Percentiles rank a stretch among this genome's conserved stretches.
Conservation (phyloP, 2,329 filamentous ascomycete species). For the Penicillium glabrum region DNA sequence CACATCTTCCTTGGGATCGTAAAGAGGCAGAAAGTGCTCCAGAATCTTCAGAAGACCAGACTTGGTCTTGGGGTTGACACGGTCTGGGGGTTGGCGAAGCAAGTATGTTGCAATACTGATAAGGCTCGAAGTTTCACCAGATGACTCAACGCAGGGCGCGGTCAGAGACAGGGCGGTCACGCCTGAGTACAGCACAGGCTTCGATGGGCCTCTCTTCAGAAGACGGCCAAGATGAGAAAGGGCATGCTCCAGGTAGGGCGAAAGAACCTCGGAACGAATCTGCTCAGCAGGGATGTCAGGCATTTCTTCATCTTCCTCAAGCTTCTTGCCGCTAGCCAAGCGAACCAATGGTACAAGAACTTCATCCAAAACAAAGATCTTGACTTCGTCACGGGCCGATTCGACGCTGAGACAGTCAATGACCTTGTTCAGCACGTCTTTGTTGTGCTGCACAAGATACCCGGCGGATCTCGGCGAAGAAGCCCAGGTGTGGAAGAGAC, state of each 20-base stretch:
- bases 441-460: constrained; percentile 66
- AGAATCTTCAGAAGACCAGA: constrained; percentile 76
- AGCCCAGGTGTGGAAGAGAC: constrained; percentile 80
- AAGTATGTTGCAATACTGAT: constrained; percentile 79
- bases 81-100: constrained; percentile 78
- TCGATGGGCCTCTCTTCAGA: constrained; percentile 62
- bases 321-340: constrained; percentile 56
- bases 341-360: constrained; percentile 71
- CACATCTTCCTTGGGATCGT: constrained; percentile 56
- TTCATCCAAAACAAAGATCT: constrained; percentile 71
- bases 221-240: constrained; percentile 55
- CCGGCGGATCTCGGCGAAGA: constrained; percentile 63
- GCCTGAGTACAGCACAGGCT: constrained; percentile 73
- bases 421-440: constrained; percentile 64
- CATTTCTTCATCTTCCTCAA: constrained; percentile 50
- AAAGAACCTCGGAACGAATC: constrained; percentile 37
- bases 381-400: constrained; percentile 83
- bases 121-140: constrained; percentile 66
- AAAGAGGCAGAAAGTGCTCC: constrained; percentile 73
- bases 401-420: constrained; percentile 69
- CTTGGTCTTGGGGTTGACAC: constrained; percentile 81
- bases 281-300: constrained; percentile 41
- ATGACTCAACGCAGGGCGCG: constrained; percentile 67
- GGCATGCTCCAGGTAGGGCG: constrained; percentile 65
- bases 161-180: constrained; percentile 78